phyloP scores from a whole-genome alignment of 108 stramenopile genomes.

The Discostella stelligeroides region DNA sequence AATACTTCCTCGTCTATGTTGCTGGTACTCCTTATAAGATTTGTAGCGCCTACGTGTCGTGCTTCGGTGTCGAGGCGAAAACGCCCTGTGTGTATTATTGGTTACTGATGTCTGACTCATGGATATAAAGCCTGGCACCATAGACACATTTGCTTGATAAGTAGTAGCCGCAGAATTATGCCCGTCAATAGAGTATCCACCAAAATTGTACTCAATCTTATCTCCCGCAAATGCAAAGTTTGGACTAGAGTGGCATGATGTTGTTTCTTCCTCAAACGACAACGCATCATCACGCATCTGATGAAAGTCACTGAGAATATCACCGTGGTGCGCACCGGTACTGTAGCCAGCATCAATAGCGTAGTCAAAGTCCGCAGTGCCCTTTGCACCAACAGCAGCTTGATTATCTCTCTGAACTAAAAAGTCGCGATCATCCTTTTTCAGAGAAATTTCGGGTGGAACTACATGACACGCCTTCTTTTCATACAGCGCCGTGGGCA shows the following conservation, averaged over 20 bases:
- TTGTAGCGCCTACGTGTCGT: constrained; percentile 4
- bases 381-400: neutral
- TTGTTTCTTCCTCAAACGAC: neutral
- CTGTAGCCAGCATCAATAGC: constrained; percentile 38
- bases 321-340: constrained; percentile 6
- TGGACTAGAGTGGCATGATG: neutral
- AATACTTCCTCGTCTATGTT: neutral
- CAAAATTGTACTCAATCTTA: neutral
- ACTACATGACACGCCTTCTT: constrained; percentile 5
- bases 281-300: neutral
- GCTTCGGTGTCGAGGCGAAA: neutral
- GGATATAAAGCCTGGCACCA: neutral
- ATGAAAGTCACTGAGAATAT: constrained; percentile 46
- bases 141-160: too few species aligned
- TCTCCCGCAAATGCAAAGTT: neutral
- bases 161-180: too few species aligned
- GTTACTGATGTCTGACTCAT: neutral
- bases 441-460: neutral
- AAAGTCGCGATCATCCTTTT: neutral
- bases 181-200: neutral
- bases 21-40: neutral
- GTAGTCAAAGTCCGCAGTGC: constrained; percentile 1
- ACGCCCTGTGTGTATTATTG: neutral
- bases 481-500: constrained; percentile 41
- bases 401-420: constrained; percentile 6